Base-by-base conservation (phyloP, 1,139 yeast genomes). In the Diutina siamensis region DNA sequence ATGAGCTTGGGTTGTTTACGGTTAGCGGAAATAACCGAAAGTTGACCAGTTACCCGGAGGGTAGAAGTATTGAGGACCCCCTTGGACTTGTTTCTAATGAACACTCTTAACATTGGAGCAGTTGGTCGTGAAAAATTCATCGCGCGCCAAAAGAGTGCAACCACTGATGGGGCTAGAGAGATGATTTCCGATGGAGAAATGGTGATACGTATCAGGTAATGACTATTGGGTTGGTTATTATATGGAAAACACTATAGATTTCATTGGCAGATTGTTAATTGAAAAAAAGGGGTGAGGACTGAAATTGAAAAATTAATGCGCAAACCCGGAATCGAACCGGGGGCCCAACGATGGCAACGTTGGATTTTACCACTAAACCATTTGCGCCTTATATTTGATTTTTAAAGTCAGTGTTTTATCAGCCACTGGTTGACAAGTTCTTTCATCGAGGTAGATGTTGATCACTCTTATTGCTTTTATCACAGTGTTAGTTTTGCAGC, bases 1-100 rank as follows among this genome's bases (percentile, higher is more conserved):
- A 92, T 65, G 55, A 86, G 68, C 55, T 80, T 78, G 44, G 98
- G 97, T 61, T 83, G 92, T 64, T 87, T 88, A 67, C 87, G 79
- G 49, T 85, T 76, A 17, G 95, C 96, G 22, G 94, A 80, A 56
- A 87, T 65, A 22, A 89, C 95, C 40, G 94, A 83, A 51, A 88
- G 72, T 65, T 89, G 94, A 48, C 82, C 76, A 47, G 81, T 78
- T 46, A 80, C 74, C 56, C 73, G 73, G 56, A 81, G 86, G 8
- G 85, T 80, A 32, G 77, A 72, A 2, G 86, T 74, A 22, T 76
- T 71, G 44, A 76, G 60, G 21, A 67, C 61, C 46, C 58, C 40
- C 22, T n/a, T 35, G 27, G 22, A 20, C 40, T 35, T 35, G 40
- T 9, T 19, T 35, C 40, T 35, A 13, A 35, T 31, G 34, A 31